These are phyloP conservation scores for Kwoniella dejecticola DNA, from an alignment of 768 basidiomycete genomes.

Conservation along the genomic window DNA sequence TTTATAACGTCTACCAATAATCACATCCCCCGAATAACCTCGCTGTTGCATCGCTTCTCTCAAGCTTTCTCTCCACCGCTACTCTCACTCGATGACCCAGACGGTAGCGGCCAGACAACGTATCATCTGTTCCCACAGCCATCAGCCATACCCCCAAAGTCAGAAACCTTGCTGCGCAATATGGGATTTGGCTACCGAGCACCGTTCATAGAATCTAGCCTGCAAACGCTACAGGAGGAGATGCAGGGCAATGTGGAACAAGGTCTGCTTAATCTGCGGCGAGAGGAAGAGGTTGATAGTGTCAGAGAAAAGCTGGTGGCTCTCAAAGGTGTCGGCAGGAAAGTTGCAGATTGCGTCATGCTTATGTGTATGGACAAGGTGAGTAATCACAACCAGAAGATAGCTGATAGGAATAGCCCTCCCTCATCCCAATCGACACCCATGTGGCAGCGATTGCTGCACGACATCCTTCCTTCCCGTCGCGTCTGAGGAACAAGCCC, in stretches of 20 bases:
- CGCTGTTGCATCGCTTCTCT: slow-evolving; percentile 85
- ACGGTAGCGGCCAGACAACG: slow-evolving; percentile 28
- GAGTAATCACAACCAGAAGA: slow-evolving; percentile 8
- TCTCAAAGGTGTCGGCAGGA: slow-evolving; percentile 88
- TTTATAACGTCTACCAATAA: slow-evolving; percentile 99
- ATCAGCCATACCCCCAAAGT: slow-evolving; percentile 51
- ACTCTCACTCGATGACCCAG: slow-evolving; percentile 59
- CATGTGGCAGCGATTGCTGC: slow-evolving; percentile 87
- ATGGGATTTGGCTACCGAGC: slow-evolving; percentile 97
- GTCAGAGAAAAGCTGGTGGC: slow-evolving; percentile 76
- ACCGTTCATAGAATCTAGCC: slow-evolving; percentile 66
- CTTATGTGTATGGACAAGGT: slow-evolving; percentile 93
- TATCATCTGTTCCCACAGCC: slow-evolving; percentile 85
- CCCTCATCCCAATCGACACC: slow-evolving; percentile 92
- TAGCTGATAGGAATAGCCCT: slow-evolving; percentile 60
- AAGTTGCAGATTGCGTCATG: slow-evolving; percentile 93
- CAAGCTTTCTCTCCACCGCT: slow-evolving; percentile 72
- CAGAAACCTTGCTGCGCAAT: slow-evolving; percentile 65
- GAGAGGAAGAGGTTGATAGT: slow-evolving; percentile 60
- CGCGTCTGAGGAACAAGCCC: slow-evolving; percentile 43
- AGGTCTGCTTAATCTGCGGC: slow-evolving; percentile 38
- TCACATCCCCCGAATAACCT: slow-evolving; percentile 89
- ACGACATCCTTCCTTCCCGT: slow-evolving; percentile 52
- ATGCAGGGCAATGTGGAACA: slow-evolving; percentile 33
- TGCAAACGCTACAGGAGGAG: slow-evolving; percentile 37